Conservation (phyloP, 2,329 filamentous ascomycete species). For the Venturia oleaginea region DNA sequence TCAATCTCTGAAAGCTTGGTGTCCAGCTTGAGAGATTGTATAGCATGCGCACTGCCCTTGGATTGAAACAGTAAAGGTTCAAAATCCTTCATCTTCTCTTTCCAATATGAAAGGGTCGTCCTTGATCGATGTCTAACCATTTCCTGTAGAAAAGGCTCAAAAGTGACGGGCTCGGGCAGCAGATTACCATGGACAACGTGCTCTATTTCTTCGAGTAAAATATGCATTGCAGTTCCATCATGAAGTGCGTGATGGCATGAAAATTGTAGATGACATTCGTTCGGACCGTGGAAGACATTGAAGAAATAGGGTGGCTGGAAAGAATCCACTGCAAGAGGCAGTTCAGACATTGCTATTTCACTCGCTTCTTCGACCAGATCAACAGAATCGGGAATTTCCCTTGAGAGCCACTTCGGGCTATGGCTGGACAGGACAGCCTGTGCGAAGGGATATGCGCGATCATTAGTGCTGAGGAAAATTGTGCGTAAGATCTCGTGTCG, state of each 20-base stretch:
- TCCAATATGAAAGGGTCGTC: constrained; percentile 59
- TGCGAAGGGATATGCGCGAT: constrained; percentile 53
- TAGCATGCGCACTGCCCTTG: neutral
- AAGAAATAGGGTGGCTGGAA: constrained; percentile 29
- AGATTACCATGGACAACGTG: constrained; percentile 38
- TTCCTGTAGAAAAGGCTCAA: constrained; percentile 54
- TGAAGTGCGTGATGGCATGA: constrained; percentile 76
- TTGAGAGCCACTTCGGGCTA: constrained; percentile 10
- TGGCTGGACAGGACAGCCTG: constrained; percentile 58
- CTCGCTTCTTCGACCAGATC: neutral
- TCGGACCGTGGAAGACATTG: constrained; percentile 19
- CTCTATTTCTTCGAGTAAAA: constrained; percentile 64
- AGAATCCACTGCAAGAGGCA: constrained; percentile 40
- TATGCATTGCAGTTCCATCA: constrained; percentile 68
- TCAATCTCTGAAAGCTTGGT: constrained; percentile 17
- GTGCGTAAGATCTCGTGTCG: constrained; percentile 74
- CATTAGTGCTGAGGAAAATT: constrained; percentile 58
- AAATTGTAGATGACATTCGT: constrained; percentile 33
- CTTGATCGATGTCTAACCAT: constrained; percentile 43
- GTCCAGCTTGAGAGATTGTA: constrained; percentile 15
- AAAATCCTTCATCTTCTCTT: constrained; percentile 38
- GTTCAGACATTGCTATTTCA: constrained; percentile 21
- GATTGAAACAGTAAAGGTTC: constrained; percentile 1
- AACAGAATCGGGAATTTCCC: neutral
- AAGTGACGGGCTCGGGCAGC: constrained; percentile 45